Percentiles rank a stretch among this genome's conserved stretches.
These are phyloP conservation scores for Musa acuminata DNA, from an alignment of 176 grass and related monocot species.

Conservation along the genomic window DNA sequence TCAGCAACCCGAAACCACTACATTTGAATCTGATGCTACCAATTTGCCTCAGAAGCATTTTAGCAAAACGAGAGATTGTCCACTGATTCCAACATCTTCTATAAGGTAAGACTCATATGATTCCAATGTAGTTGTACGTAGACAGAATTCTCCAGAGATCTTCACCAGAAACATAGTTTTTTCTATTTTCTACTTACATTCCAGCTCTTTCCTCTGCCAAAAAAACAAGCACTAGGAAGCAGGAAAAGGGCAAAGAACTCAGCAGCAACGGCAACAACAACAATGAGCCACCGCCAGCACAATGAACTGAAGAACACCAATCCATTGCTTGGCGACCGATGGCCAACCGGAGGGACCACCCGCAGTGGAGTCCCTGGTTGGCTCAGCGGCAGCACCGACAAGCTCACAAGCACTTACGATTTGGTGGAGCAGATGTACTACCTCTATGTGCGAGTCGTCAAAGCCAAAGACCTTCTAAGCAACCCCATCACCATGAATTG, in stretches of 20 bases:
- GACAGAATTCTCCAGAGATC: neutral
- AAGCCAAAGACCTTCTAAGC: conserved; percentile 59
- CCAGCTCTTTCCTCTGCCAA: neutral
- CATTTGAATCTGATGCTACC: conserved; percentile 3
- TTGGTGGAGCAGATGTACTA: conserved; percentile 96
- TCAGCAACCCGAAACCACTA: neutral
- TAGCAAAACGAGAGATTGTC: neutral
- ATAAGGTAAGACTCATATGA: conserved; percentile 5
- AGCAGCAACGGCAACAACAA: neutral
- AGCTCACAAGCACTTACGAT: conserved; percentile 89
- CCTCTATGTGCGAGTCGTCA: conserved; percentile 86
- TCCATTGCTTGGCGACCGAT: conserved; percentile 72
- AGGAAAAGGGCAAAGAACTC: conserved; percentile 1
- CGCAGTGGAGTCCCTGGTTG: conserved; percentile 26
- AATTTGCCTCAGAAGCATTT: neutral
- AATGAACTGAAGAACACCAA: conserved; percentile 84
- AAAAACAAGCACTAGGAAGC: neutral
- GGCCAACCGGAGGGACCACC: conserved; percentile 35
- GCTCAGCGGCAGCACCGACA: conserved; percentile 52
- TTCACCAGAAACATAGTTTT: neutral
- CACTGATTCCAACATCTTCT: neutral
- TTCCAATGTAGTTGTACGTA: neutral
- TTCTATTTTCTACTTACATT: neutral
- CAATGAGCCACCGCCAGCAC: conserved; percentile 68
- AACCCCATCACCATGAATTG: conserved; percentile 62